Base-by-base conservation (phyloP, 192 early-diverging fungal genomes). In the Dimargaris xerosporica region DNA sequence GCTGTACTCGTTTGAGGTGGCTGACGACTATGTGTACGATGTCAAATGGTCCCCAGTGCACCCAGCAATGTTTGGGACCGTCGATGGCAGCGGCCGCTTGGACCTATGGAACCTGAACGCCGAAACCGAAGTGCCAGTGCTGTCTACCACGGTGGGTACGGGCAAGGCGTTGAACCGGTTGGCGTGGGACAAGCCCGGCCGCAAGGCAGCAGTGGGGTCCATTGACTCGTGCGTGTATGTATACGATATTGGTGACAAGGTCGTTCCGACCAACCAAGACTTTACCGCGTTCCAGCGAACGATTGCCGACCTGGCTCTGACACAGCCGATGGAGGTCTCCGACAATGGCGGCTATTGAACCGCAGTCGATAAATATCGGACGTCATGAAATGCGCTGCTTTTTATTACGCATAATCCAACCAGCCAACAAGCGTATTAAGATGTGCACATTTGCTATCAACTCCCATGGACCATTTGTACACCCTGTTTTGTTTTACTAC, bases 1-100 rank as follows among this genome's bases (percentile, higher is more conserved):
- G 5, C 67, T 99, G 58, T 82, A 88, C 66, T 89, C 88, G 11
- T 98, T 99, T 70, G 91, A 96, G 54, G 80, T 86, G 26, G 80
- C 90, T 11, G 87, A 93, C 67, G 95, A 99, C 75, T 97, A 96
- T 71, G 94, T 99, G 23, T 94, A 88, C 69, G 96, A 99, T 70
- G 95, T 91, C 15, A 86, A 88, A 69, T 99, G 96, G 96, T 94
- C 91, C 21, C 95, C 96, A 2, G 74, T 78, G n/a, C 94, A 97
- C 68, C 96, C 96, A 9, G 83, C 94, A 0, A 63, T 98, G 39
- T 98, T 99, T 78, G 94, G 83, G 19, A 80, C 84, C 1, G 91
- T 90, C 3, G 93, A 98, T 66, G 96, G 93, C 10, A 82, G 76
- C 0, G 96, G 95, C 9, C 80, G 82, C 61, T 83, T 99, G 71